phyloP scores from a whole-genome alignment of 2,329 filamentous ascomycete genomes.

The Neopestalotiopsis clavispora region DNA sequence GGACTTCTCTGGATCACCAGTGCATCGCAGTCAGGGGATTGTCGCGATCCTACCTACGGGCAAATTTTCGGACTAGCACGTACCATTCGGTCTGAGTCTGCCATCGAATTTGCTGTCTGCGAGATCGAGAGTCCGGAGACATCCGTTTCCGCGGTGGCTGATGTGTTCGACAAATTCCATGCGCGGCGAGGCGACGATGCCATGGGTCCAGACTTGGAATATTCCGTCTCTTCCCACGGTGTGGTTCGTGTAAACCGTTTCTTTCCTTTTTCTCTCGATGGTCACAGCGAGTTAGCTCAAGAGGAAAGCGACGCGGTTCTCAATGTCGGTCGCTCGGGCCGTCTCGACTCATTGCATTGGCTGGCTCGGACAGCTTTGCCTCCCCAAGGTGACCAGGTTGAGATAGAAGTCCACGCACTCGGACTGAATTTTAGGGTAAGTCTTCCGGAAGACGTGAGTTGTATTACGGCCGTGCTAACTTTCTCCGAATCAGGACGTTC shows the following conservation, averaged over 20 bases:
- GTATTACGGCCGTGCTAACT: background rate
- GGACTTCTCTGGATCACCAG: no score
- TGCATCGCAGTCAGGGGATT: background rate
- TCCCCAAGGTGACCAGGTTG: background rate
- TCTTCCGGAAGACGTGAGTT: background rate
- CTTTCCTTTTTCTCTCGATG: background rate
- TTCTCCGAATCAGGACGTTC: background rate
- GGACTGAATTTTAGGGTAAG: background rate
- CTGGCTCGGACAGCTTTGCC: background rate
- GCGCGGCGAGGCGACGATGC: background rate
- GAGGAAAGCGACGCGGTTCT: background rate
- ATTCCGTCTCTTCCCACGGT: background rate
- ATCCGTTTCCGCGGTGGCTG: background rate
- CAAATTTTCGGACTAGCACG: background rate
- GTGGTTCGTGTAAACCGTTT: background rate
- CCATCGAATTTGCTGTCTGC: background rate
- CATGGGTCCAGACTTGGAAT: constrained; percentile 3
- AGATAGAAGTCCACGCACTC: background rate
- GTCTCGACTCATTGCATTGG: background rate
- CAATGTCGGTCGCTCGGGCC: background rate
- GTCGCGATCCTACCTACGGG: background rate
- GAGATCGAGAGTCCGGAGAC: background rate
- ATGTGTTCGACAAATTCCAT: background rate
- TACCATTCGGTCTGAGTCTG: background rate
- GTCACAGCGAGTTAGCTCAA: background rate